Conservation (phyloP, 371 early-diverging fungal genomes). For the Sporodiniella umbellata region DNA sequence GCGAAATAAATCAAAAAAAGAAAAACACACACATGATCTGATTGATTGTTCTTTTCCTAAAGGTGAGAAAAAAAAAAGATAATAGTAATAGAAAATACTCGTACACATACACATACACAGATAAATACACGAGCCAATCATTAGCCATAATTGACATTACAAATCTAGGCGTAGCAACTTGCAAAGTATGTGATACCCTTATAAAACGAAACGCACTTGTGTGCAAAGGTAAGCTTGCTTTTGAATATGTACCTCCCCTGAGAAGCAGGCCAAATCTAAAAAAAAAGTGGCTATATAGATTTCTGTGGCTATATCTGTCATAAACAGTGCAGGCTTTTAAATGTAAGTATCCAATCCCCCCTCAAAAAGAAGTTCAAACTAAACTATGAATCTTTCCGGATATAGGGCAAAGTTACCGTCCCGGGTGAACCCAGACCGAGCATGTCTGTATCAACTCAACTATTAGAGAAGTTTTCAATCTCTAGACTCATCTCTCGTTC, state of each 20-base stretch:
- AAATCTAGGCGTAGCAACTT: conserved; percentile 24
- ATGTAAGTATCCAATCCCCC: neutral
- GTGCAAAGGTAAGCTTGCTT: conserved; percentile 29
- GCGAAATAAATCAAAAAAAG: conserved; percentile 1
- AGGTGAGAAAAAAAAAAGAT: conserved; percentile 12
- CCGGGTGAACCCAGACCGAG: conserved; percentile 21
- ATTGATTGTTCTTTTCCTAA: conserved; percentile 46
- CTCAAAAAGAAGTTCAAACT: neutral
- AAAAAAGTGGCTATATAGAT: conserved; percentile 8
- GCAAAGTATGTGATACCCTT: conserved; percentile 34
- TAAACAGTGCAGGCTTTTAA: conserved; percentile 30
- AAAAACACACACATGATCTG: conserved; percentile 23
- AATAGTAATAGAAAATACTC: neutral
- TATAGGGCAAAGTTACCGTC: neutral
- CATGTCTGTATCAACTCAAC: conserved; percentile 31
- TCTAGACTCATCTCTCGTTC: conserved; percentile 19
- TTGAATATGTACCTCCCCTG: neutral
- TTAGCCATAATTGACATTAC: too few relatives aligned
- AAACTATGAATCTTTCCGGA: neutral
- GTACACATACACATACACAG: too few relatives aligned
- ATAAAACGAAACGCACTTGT: conserved; percentile 39
- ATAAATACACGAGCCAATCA: too few relatives aligned
- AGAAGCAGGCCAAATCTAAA: too few relatives aligned
- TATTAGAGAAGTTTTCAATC: conserved; percentile 31
- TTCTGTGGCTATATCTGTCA: conserved; percentile 43